These are phyloP conservation scores for Phytopythium mirpurense DNA, from an alignment of 352 stramenopile species.

Conservation along the genomic window DNA sequence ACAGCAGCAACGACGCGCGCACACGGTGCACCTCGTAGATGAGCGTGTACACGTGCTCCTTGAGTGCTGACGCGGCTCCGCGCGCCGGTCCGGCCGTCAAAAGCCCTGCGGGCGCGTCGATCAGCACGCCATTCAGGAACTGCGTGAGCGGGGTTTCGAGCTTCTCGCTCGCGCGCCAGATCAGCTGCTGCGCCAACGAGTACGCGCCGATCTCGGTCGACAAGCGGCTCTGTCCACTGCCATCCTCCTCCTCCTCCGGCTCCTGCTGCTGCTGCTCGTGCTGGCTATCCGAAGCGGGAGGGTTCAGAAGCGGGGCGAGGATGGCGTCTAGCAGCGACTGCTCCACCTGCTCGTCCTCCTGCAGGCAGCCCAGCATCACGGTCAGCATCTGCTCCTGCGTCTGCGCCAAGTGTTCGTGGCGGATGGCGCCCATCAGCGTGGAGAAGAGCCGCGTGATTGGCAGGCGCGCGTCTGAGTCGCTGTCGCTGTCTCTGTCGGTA, in stretches of 20 bases:
- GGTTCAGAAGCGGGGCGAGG: slow-evolving; percentile 43
- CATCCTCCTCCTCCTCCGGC: slow-evolving; percentile 3
- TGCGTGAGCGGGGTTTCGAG: slow-evolving; percentile 63
- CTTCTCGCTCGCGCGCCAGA: slow-evolving; percentile 59
- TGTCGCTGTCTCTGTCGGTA: slow-evolving; percentile 18
- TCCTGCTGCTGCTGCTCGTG: background rate
- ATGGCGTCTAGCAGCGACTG: slow-evolving; percentile 65
- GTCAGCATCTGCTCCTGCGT: slow-evolving; percentile 74
- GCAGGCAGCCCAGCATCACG: slow-evolving; percentile 67
- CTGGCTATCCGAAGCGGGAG: background rate
- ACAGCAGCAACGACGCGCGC: slow-evolving; percentile 63
- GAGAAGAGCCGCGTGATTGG: slow-evolving; percentile 74
- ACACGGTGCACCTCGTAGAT: slow-evolving; percentile 84
- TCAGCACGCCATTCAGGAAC: slow-evolving; percentile 81
- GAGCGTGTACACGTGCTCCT: slow-evolving; percentile 78
- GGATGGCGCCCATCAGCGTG: slow-evolving; percentile 61
- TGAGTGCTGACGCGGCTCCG: slow-evolving; percentile 50
- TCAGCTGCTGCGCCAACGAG: slow-evolving; percentile 67
- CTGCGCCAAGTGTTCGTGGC: slow-evolving; percentile 51
- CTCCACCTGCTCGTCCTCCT: slow-evolving; percentile 64
- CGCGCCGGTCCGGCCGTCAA: slow-evolving; percentile 9
- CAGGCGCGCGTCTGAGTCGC: slow-evolving; percentile 32
- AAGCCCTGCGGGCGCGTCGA: slow-evolving; percentile 30
- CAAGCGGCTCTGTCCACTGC: background rate
- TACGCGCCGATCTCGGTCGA: slow-evolving; percentile 27